Base-by-base conservation (phyloP, 2,329 filamentous ascomycete species). In the Xylariaceae sp. region DNA sequence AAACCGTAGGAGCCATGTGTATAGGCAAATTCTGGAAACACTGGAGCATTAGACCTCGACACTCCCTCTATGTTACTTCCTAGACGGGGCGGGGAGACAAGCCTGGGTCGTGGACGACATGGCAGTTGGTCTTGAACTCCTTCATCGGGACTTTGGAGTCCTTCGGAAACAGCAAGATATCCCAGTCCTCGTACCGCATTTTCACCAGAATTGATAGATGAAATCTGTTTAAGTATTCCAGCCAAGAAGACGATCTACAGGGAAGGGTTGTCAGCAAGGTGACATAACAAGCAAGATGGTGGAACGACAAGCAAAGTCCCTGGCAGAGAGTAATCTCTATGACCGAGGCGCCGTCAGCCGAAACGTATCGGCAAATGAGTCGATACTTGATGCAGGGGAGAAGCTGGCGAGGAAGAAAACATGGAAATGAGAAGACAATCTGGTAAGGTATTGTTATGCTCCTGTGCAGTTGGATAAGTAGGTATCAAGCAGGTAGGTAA, bases 131-230 rank as follows among this genome's bases (percentile, higher is more conserved):
- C 56, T 80, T 82, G 70, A 92, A 94, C 62, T 94, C 88, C 60
- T 86, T 85, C 39, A 89, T 63, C 1, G 88, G 88, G 9, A 83
- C 59, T 52, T 78, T 81, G 51, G 72, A 79, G 44, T 74, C 72
- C 45, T 61, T 63, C 0, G 85, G 82, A 59, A 94, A 94, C 45
- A 94, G 69, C 30, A 94, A 76, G 39, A 92, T 75, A 55, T 94
- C 88, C 88, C 87, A 94, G 55, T 87, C 80, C 52, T 87, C 76
- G 70, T 84, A 94, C 43, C 87, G 81, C 88, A 94, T 94, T 46
- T 52, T 71, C 61, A 38, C 41, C 18, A 43, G 35, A 30, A 41
- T 38, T 42, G 50, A 37, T 41, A 30, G 41, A 53, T 46, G 50
- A 38, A 40, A 31, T 34, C 16, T 24, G 32, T 28, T 40, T 45